Evolutionary conservation across 768 basidiomycete species (phyloP).

Genomic region (Collybiopsis confluens): DNA sequence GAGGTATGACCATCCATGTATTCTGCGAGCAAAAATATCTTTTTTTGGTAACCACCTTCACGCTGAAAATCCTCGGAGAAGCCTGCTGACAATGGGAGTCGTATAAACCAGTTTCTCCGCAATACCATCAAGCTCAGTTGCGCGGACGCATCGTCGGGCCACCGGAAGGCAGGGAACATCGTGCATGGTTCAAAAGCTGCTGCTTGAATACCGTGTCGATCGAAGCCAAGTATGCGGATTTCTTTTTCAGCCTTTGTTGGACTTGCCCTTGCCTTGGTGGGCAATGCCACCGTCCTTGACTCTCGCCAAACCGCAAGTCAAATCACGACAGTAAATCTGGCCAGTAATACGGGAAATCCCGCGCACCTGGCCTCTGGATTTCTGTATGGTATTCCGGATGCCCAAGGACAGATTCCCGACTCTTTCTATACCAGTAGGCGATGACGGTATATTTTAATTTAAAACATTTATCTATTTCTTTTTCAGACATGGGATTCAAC

Average conservation of each 20-base stretch:
- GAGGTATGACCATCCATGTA: too few species aligned
- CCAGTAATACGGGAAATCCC: background rate
- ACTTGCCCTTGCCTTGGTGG: background rate
- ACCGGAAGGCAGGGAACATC: background rate
- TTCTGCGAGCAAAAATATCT: too few species aligned
- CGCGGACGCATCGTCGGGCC: too few species aligned
- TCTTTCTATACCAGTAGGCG: background rate
- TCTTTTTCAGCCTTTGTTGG: background rate
- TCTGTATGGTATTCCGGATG: conserved; percentile 2
- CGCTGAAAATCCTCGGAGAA: too few species aligned
- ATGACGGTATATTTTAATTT: background rate
- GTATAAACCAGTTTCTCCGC: too few species aligned
- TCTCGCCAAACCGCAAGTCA: conserved; percentile 1
- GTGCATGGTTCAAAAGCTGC: background rate
- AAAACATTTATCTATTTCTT: background rate
- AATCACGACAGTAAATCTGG: conserved; percentile 2
- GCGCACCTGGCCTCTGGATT: conserved; percentile 3
- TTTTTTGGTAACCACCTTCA: too few species aligned
- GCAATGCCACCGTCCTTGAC: background rate
- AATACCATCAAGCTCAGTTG: too few species aligned
- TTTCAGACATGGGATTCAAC: conserved; percentile 19
- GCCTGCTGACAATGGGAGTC: too few species aligned
- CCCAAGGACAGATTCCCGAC: background rate
- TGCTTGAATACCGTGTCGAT: background rate
- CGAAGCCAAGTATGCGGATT: background rate